These are phyloP conservation scores for Boletus patriciae DNA, from an alignment of 768 basidiomycete genomes.

Conservation along the genomic window DNA sequence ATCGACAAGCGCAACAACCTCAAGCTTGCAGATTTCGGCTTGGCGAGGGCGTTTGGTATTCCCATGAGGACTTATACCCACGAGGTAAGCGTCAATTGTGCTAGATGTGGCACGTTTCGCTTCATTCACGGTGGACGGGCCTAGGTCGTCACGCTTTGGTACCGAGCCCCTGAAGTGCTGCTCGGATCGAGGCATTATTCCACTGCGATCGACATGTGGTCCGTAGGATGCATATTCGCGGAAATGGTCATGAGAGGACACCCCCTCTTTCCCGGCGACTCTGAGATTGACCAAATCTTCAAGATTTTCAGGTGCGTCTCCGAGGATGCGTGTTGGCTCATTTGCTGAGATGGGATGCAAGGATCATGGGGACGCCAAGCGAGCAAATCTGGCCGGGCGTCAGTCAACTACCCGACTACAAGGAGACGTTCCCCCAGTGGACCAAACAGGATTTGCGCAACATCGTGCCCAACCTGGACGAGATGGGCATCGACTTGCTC, in stretches of 20 bases:
- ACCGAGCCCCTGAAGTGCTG: slow-evolving; percentile 96
- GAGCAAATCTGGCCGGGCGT: slow-evolving; percentile 94
- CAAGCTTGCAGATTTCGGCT: slow-evolving; percentile 95
- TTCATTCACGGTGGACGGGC: slow-evolving; percentile 10
- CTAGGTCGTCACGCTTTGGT: slow-evolving; percentile 99
- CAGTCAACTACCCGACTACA: slow-evolving; percentile 87
- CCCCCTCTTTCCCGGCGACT: slow-evolving; percentile 97
- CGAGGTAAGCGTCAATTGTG: slow-evolving; percentile 59
- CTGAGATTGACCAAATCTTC: slow-evolving; percentile 99
- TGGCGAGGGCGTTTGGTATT: slow-evolving; percentile 96
- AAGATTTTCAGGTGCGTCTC: slow-evolving; percentile 86
- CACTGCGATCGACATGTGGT: slow-evolving; percentile 99
- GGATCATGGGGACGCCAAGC: slow-evolving; percentile 91
- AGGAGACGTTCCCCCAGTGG: slow-evolving; percentile 97
- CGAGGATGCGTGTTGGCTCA: neutral
- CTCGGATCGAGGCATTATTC: slow-evolving; percentile 95
- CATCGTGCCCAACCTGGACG: slow-evolving; percentile 71
- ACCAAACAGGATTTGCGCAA: slow-evolving; percentile 65
- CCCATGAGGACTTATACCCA: slow-evolving; percentile 99
- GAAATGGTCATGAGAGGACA: slow-evolving; percentile 95
- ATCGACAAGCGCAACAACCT: slow-evolving; percentile 89
- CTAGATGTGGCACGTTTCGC: neutral
- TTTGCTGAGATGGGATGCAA: slow-evolving; percentile 33
- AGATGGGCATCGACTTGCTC: slow-evolving; percentile 76
- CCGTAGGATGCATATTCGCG: slow-evolving; percentile 98